Conservation (phyloP, 2,329 filamentous ascomycete genomes). For the Alternaria alternata region DNA sequence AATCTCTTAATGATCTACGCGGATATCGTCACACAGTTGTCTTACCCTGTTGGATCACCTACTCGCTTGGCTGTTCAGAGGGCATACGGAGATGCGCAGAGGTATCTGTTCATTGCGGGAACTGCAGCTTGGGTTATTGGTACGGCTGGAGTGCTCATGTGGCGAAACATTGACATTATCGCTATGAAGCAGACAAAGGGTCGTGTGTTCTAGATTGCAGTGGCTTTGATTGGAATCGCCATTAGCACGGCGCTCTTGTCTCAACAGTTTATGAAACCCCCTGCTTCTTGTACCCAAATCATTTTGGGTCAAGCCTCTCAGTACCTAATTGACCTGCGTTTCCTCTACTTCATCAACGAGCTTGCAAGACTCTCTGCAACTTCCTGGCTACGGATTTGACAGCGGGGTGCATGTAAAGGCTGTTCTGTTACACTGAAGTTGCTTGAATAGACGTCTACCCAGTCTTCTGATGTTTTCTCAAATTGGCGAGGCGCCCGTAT, state of each 20-base stretch:
- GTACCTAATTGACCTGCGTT: background rate
- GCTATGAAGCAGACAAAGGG: conserved; percentile 58
- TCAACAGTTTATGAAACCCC: background rate
- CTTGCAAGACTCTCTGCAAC: background rate
- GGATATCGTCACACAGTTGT: conserved; percentile 61
- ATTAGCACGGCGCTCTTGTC: background rate
- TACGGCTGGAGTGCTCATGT: conserved; percentile 55
- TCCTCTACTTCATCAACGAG: background rate
- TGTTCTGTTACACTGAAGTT: background rate
- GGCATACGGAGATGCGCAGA: conserved; percentile 45
- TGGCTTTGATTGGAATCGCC: background rate
- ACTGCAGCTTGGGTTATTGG: conserved; percentile 31
- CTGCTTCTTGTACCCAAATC: background rate
- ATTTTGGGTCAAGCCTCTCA: background rate
- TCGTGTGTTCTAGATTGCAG: conserved; percentile 53
- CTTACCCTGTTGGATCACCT: conserved; percentile 59
- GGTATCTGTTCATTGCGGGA: conserved; percentile 41
- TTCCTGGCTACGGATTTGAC: background rate
- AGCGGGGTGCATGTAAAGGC: background rate
- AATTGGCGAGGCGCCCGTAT: background rate
- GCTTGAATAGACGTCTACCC: background rate
- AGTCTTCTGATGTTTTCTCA: background rate
- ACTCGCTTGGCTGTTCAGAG: conserved; percentile 53
- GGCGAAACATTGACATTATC: conserved; percentile 57
- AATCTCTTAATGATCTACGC: conserved; percentile 56